phyloP scores from a whole-genome alignment of 495 filamentous ascomycete genomes.

The Penicillium salamii region DNA sequence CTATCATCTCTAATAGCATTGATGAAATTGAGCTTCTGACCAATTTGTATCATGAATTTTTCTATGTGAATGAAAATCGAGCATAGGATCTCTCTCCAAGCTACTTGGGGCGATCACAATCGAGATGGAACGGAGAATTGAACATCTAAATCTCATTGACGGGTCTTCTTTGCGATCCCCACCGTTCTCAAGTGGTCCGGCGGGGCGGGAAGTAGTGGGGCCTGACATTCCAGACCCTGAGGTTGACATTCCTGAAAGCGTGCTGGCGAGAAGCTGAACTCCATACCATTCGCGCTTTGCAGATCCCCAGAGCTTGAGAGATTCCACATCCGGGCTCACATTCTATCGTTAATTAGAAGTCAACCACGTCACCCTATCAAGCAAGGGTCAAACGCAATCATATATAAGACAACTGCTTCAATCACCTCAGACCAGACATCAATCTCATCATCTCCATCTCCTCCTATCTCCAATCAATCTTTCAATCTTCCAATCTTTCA shows the following conservation, averaged over 20 bases:
- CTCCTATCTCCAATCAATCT: not conserved
- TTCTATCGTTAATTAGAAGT: not conserved
- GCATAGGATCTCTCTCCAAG: too few relatives aligned
- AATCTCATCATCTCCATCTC: not conserved
- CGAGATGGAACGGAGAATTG: not conserved
- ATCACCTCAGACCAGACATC: not conserved
- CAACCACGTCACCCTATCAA: not conserved
- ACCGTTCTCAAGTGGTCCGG: not conserved
- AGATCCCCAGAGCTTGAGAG: not conserved
- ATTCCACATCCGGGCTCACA: not conserved
- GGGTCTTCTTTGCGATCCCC: not conserved
- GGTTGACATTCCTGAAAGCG: not conserved
- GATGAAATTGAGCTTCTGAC: too few relatives aligned
- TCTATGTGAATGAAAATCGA: too few relatives aligned
- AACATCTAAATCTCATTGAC: not conserved
- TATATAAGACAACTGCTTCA: not conserved
- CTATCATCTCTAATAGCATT: too few relatives aligned
- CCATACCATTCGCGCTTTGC: not conserved
- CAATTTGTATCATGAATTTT: too few relatives aligned
- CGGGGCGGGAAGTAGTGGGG: not conserved
- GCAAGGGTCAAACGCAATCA: not conserved
- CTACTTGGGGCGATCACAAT: too few relatives aligned
- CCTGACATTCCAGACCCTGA: not conserved
- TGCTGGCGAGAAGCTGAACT: not conserved
- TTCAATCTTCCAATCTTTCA: not conserved